phyloP scores from a whole-genome alignment of 2,329 filamentous ascomycete genomes.

The Paracamarosporium sp. region DNA sequence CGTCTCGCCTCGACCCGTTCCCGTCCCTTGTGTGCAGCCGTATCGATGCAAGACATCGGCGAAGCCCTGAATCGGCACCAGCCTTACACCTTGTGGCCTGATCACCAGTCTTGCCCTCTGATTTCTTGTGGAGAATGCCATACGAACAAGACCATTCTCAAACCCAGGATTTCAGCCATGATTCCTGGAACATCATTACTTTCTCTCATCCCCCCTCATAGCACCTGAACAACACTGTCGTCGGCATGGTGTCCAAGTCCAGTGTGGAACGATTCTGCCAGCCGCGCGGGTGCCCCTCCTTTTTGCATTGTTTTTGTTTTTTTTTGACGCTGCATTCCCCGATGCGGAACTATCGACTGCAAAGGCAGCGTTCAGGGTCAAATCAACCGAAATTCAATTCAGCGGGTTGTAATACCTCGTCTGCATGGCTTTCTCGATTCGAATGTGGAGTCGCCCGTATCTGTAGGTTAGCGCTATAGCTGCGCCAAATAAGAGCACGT shows the following conservation, averaged over 20 bases:
- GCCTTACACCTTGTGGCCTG: neutral
- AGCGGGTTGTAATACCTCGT: neutral
- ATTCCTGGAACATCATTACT: neutral
- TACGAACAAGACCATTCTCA: neutral
- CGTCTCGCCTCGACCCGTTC: conserved; percentile 36
- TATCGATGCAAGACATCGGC: conserved; percentile 20
- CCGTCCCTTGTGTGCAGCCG: conserved; percentile 36
- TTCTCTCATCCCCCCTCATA: neutral
- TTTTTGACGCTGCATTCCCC: neutral
- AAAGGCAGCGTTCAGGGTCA: neutral
- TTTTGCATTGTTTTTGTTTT: neutral
- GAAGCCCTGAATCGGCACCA: neutral
- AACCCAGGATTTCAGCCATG: neutral
- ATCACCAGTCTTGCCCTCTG: neutral
- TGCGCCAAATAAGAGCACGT: conserved; percentile 13
- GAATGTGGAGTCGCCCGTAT: conserved; percentile 5
- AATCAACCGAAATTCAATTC: neutral
- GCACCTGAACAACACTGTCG: neutral
- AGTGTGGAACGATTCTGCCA: conserved; percentile 6
- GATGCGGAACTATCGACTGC: neutral
- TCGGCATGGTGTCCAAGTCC: neutral
- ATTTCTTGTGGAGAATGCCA: neutral
- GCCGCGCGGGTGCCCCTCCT: conserved; percentile 6
- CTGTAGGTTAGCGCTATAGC: conserved; percentile 13
- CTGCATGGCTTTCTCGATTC: conserved; percentile 4